phyloP scores from a whole-genome alignment of 768 basidiomycete genomes.

The Tubosaeta sp. region DNA sequence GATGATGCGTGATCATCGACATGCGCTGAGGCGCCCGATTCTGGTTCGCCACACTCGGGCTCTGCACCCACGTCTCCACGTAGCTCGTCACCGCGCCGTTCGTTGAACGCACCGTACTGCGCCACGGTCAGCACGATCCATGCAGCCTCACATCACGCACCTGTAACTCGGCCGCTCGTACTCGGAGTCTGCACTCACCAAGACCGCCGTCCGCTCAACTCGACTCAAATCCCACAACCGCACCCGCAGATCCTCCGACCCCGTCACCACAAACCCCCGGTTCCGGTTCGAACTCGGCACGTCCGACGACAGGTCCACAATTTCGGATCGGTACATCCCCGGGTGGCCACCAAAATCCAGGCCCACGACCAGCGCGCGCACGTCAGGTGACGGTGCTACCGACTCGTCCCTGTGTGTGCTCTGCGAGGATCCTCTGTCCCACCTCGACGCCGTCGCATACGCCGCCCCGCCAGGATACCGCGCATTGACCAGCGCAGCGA shows the following conservation, averaged over 20 bases:
- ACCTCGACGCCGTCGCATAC: constrained; percentile 23
- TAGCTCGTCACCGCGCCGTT: constrained; percentile 47
- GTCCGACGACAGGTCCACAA: constrained; percentile 41
- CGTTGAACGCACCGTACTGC: constrained; percentile 31
- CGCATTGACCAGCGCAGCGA: constrained; percentile 74
- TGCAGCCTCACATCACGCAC: constrained; percentile 34
- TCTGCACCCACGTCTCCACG: constrained; percentile 59
- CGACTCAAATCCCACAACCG: constrained; percentile 83
- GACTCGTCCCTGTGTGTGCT: constrained; percentile 32
- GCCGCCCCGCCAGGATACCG: constrained; percentile 42
- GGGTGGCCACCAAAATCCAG: constrained; percentile 74
- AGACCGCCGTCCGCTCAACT: constrained; percentile 66
- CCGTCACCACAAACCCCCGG: constrained; percentile 77
- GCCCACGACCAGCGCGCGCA: constrained; percentile 67
- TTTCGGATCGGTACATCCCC: constrained; percentile 47
- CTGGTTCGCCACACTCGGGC: constrained; percentile 39
- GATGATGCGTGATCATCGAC: constrained; percentile 73
- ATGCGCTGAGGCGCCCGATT: constrained; percentile 71
- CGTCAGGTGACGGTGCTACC: constrained; percentile 55
- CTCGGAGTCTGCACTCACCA: constrained; percentile 78
- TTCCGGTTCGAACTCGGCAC: constrained; percentile 37
- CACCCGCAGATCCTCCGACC: constrained; percentile 86
- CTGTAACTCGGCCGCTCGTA: constrained; percentile 73
- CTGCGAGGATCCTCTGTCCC: constrained; percentile 31
- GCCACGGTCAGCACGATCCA: constrained; percentile 1